Percentiles rank a stretch among this genome's conserved stretches.
These are phyloP conservation scores for Botrytis elliptica DNA, from an alignment of 2,329 filamentous ascomycete species.

Conservation along the genomic window DNA sequence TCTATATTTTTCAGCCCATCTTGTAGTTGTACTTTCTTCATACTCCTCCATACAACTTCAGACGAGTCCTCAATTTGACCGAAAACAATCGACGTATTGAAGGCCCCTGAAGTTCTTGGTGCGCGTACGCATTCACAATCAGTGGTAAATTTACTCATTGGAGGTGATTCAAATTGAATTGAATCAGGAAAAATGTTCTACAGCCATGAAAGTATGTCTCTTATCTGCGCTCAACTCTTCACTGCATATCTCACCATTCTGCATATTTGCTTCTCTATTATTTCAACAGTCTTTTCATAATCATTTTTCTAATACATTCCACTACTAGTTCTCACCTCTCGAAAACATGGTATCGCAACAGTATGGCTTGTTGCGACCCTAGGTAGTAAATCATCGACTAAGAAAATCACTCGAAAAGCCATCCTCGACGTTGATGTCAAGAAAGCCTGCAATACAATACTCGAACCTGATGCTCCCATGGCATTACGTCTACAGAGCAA, in stretches of 20 bases:
- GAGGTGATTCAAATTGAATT: not conserved
- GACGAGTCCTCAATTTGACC: not conserved
- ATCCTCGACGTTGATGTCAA: constrained; percentile 85
- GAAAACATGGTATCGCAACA: constrained; percentile 88
- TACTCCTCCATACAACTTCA: not conserved
- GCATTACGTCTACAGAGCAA: constrained; percentile 87
- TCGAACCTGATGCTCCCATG: constrained; percentile 80
- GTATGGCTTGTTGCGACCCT: constrained; percentile 95
- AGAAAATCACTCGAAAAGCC: constrained; percentile 77
- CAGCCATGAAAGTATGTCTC: constrained; percentile 79
- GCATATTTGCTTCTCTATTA: not conserved
- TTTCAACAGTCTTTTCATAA: not conserved
- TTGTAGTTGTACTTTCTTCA: not conserved
- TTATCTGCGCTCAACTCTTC: not conserved
- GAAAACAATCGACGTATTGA: not conserved
- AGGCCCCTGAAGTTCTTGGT: not conserved
- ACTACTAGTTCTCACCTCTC: constrained; percentile 69
- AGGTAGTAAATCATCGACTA: constrained; percentile 67
- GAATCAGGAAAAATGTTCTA: constrained; percentile 70
- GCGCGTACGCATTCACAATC: not conserved
- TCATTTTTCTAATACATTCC: not conserved
- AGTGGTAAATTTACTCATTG: not conserved
- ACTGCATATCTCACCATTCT: not conserved
- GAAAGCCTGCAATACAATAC: constrained; percentile 86
- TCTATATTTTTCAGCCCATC: not conserved